Base-by-base conservation (phyloP, 2,329 filamentous ascomycete species). In the Pseudonectria foliicola region DNA sequence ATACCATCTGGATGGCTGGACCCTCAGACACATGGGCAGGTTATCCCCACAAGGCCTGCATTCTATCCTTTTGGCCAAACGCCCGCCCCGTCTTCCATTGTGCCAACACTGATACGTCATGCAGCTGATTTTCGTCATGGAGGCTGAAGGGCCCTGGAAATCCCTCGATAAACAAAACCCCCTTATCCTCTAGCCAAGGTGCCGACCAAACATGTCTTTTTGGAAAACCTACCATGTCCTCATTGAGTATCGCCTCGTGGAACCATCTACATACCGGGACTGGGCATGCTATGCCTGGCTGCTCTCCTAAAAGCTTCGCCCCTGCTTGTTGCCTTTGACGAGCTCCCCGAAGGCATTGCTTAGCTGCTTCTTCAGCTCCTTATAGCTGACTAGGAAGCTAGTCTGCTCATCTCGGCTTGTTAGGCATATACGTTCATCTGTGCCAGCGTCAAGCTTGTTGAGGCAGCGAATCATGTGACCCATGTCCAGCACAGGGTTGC, bases 321-420 rank as follows among this genome's bases (percentile, higher is more conserved):
- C 50, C 29, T 56, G 53, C 48, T 64, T 65, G 36, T 52, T 56
- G 31, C 55, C 60, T 55, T 75, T 77, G 34, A 68, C 61, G 34
- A 82, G 63, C 35, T 81, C 77, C 24, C 67, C 66, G 48, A 80
- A 82, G 3, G 76, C 68, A 34, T 64, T 66, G 27, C 65, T 63
- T 31, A 79, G 60, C 55, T 77, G 73, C 57, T 78, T 77, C 61
- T 77, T 93, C 42, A 98, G 62, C 60, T 96, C 92, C 59, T 86
- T 85, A 59, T 93, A 98, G 46, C 78, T 90, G 40, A 95, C 80
- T 36, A 95, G 73, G 53, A 96, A 84, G 44, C 84, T 80, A 35
- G 81, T 92, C 60, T 95, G 85, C 54, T 95, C 86, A 60, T 98
- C 90, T 37, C 90, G 77, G 59, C 85, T 95, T 15, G 88, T 82